Base-by-base conservation (phyloP, 208 protist species). In the Acanthamoeba comandoni region DNA sequence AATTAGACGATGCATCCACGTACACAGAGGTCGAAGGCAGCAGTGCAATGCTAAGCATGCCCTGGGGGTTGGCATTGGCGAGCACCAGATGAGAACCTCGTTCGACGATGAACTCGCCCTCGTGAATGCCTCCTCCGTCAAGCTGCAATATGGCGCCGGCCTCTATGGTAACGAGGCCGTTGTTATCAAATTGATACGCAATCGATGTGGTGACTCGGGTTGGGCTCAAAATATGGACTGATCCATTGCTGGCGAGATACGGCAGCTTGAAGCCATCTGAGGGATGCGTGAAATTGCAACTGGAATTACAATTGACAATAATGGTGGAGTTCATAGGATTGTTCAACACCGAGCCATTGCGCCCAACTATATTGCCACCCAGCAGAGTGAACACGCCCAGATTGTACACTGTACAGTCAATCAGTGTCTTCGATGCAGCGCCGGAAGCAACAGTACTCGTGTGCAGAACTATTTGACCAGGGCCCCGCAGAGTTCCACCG, bases 71-170 rank as follows among this genome's bases (percentile, higher is more conserved):
- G 49, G 29, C 52, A 60, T 86, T 86, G 77, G 77, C 62, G 11
- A 86, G 77, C 29, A 26, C 26, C 5, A 86, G 77, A 39, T 13
- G 7, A 53, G 77, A 86, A 13, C 24, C 53, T 9, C 22, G 2
- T 60, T 53, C 35, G 15, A 86, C 24, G 29, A 17, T 5, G 55
- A 86, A 86, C 39, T 86, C 55, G 77, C 77, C 77, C 7, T 53
- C 67, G 77, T 86, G 77, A 22, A 86, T 86, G 26, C 77, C 77
- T 35, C 77, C 77, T 26, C 77, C 77, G 31, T 65, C 55, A 60
- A 86, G 19, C 31, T 5, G 9, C 19, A 86, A 60, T 43, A 17
- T 1, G 53, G 55, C 19, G 55, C 53, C 77, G 57, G n/a, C 52
- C 35, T 65, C 55, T n/a, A 86, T 60, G 2, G 55, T 86, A 19